Evolutionary conservation across 257 asterid species (phyloP), one percentile per base, ranked within the genome.

Genomic region (Solanum ahanhuiri): DNA sequence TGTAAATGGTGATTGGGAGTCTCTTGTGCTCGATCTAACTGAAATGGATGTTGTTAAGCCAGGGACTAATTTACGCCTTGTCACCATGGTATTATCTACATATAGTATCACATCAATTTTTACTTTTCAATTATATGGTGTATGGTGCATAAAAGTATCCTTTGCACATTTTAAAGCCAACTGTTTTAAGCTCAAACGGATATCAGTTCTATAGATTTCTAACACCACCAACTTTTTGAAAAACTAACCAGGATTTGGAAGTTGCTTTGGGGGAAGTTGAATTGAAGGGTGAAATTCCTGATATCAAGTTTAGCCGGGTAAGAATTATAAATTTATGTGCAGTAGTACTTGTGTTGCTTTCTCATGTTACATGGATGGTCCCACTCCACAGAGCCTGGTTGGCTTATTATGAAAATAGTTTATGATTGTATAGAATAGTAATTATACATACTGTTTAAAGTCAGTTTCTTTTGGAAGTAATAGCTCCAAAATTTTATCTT

Each of bases 1-100:
- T 88, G 98, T 96, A 48, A 92, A 93, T 89, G 98, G 98, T 31
- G 99, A 96, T 87, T 96, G 99, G 99, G 92, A 90, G 73, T 93
- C 98, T 81, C 98, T 96, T 85, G 97, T 95, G 87, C 85, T 87
- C 58, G 97, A 95, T 91, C 92, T 96, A 89, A 92, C 91, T 85
- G 95, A 94, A 82, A 95, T 95, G 98, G 99, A 95, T 88, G 93
- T 94, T 88, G 88, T 93, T 84, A 94, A 92, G 86, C 96, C 98
- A 39, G 98, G 98, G 87, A 95, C 98, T 85, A 94, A 94, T 87
- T 88, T 92, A 83, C 91, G 91, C 84, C 95, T 90, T 85, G 94
- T 95, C 90, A 94, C 98, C 91, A 90, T 91, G 98, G 99, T 96
- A 96, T 81, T 70, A 77, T 89, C 87, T 81, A 25, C 88, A 57